Conservation (phyloP, 495 filamentous ascomycete genomes). For the Penicillium mononematosum region DNA sequence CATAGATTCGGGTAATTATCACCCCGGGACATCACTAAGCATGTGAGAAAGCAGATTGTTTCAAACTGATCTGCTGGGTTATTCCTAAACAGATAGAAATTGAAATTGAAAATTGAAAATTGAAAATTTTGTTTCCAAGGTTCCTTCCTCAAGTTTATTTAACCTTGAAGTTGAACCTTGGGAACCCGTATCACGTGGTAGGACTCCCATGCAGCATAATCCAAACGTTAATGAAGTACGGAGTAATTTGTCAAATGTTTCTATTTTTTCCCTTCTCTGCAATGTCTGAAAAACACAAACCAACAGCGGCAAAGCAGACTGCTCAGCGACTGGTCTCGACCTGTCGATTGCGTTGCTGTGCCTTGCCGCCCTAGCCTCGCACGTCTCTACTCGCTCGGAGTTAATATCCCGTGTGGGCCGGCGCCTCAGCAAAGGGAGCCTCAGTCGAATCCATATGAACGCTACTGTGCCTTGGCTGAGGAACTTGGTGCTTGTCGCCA, state of each 20-base stretch:
- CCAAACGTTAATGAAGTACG: not conserved
- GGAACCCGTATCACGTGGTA: constrained; percentile 7
- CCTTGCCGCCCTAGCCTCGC: constrained; percentile 36
- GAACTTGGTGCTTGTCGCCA: constrained; percentile 14
- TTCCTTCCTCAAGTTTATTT: not conserved
- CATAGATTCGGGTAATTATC: constrained; percentile 15
- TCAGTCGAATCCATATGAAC: constrained; percentile 9
- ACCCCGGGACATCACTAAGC: not conserved
- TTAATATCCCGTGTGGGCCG: constrained; percentile 17
- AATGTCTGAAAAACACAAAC: constrained; percentile 5
- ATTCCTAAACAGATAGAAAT: not conserved
- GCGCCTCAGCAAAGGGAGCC: constrained; percentile 15
- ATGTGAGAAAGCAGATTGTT: constrained; percentile 2
- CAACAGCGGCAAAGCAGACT: constrained; percentile 38
- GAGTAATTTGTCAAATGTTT: not conserved
- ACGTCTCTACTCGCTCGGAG: constrained; percentile 22
- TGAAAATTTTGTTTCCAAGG: not conserved
- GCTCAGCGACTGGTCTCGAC: constrained; percentile 6
- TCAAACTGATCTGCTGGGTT: not conserved
- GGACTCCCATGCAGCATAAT: constrained; percentile 1
- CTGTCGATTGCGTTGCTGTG: constrained; percentile 30
- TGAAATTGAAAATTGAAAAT: not conserved
- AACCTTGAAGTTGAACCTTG: not conserved
- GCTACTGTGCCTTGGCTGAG: constrained; percentile 15
- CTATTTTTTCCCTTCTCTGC: not conserved